Percentiles rank a stretch among this genome's conserved stretches.
Evolutionary conservation across 78 protist genomes (phyloP).

Genomic region (Dictyostelium firmibasis): DNA sequence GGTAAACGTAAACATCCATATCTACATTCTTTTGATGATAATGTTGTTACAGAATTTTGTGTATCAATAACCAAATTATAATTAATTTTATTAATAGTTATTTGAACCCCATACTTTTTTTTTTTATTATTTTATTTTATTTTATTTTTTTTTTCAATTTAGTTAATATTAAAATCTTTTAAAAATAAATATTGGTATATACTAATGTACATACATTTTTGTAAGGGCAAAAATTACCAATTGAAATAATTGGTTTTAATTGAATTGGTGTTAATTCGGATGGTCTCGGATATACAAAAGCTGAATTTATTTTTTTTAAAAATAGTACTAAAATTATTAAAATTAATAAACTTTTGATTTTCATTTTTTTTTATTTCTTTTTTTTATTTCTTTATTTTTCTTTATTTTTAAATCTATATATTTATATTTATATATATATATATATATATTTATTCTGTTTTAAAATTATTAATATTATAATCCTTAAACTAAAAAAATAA

Average conservation of each 20-base stretch:
- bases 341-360: background rate
- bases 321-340: background rate
- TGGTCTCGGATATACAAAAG: slow-evolving; percentile 2
- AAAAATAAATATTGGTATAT: background rate
- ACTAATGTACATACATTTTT: slow-evolving; percentile 13
- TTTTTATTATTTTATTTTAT: background rate
- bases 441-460: too few relatives aligned
- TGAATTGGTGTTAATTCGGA: slow-evolving; percentile 14
- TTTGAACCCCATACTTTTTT: slow-evolving; percentile 34
- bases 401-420: background rate
- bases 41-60: slow-evolving; percentile 17
- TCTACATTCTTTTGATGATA: slow-evolving; percentile 7
- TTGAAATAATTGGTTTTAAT: slow-evolving; percentile 22
- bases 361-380: background rate
- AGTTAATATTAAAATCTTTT: background rate
- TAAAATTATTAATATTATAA: too few relatives aligned
- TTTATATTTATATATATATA: too few relatives aligned
- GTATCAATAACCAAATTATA: slow-evolving; percentile 40
- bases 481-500: background rate
- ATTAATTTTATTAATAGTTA: background rate
- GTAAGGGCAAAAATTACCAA: slow-evolving; percentile 67
- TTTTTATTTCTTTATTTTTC: background rate
- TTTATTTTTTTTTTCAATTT: too few relatives aligned
- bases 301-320: background rate
- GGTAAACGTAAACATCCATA: slow-evolving; percentile 49